Evolutionary conservation across 352 stramenopile species (phyloP).

Genomic region (Globisporangium spiculum): DNA sequence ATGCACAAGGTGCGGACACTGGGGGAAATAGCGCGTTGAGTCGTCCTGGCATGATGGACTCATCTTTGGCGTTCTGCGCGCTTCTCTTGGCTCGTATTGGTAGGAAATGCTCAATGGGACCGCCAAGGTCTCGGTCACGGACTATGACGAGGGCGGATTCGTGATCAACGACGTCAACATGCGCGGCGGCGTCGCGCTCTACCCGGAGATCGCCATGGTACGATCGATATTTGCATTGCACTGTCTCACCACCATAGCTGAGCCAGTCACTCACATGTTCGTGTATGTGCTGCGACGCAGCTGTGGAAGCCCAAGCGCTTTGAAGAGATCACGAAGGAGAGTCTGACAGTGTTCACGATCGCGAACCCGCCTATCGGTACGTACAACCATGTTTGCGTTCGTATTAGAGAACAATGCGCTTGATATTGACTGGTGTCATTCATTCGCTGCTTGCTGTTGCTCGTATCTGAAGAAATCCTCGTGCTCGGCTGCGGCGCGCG

Average conservation of each 20-base stretch:
- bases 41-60: no score
- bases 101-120: slow-evolving; percentile 86
- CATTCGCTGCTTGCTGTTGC: not conserved
- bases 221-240: no score
- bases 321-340: slow-evolving; percentile 79
- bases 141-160: slow-evolving; percentile 86
- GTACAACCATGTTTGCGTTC: not conserved
- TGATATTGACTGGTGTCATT: not conserved
- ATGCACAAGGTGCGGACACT: slow-evolving; percentile 57
- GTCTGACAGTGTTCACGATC: slow-evolving; percentile 71
- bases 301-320: slow-evolving; percentile 77
- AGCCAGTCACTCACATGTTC: not conserved
- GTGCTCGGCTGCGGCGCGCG: slow-evolving; percentile 71
- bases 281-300: slow-evolving; percentile 21
- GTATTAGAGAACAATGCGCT: not conserved
- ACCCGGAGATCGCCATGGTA: slow-evolving; percentile 79
- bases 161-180: slow-evolving; percentile 86
- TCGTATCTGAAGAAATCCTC: slow-evolving; percentile 53
- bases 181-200: slow-evolving; percentile 66
- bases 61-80: not conserved
- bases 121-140: slow-evolving; percentile 71
- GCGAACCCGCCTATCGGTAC: slow-evolving; percentile 69
- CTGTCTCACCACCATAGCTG: not conserved
- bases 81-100: slow-evolving; percentile 2
- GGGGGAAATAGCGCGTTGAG: no score